Base-by-base conservation (phyloP, 257 asterid genomes). In the Coffea canephora region DNA sequence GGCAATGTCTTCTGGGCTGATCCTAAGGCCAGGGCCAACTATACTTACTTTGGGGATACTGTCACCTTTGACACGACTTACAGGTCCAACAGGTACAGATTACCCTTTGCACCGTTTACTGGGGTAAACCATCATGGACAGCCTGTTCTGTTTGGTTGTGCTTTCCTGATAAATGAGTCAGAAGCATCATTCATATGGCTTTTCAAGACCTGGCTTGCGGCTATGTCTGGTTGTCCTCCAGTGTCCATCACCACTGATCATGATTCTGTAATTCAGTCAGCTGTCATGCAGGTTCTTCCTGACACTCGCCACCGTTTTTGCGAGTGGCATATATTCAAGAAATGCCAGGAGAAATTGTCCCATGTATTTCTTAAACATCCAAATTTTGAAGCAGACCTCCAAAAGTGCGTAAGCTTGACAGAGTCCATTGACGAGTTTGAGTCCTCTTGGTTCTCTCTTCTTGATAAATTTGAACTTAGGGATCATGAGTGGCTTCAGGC, bases 101-200 rank as follows among this genome's bases (percentile, higher is more conserved):
- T 96, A 81, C 99, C 99, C 34, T 96, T 94, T 87, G 97, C 91
- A 34, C 97, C 97, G 34, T 92, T 96, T 84, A 96, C 98, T 6
- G 99, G 99, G 65, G 86, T 96, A 85, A 96, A 96, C 84, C 95
- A 96, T 89, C 99, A 96, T 61, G 98, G 99, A 15, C 99, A 92
- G 59, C 97, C 99, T 21, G 92, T 96, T 73, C 81, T 94, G 77
- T 96, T 96, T 80, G 99, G 99, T 61, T 96, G 98, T 87, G 97
- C 97, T 76, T 92, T 96, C 78, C 85, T 96, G 59, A 84, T 91
- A 70, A 96, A 92, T 82, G 98, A 96, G 82, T 92, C 98, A 18
- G 99, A 94, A 84, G 84, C 99, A 25, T 94, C 97, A 15, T 96
- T 96, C 65, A 78, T 82, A 13, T 96, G 99, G 99, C 86, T 96